A percentile compares a stretch with the other conserved stretches of the same genome.
Evolutionary conservation across 2,329 filamentous ascomycete species (phyloP).

Genomic region (Cladosporium sphaerospermum): DNA sequence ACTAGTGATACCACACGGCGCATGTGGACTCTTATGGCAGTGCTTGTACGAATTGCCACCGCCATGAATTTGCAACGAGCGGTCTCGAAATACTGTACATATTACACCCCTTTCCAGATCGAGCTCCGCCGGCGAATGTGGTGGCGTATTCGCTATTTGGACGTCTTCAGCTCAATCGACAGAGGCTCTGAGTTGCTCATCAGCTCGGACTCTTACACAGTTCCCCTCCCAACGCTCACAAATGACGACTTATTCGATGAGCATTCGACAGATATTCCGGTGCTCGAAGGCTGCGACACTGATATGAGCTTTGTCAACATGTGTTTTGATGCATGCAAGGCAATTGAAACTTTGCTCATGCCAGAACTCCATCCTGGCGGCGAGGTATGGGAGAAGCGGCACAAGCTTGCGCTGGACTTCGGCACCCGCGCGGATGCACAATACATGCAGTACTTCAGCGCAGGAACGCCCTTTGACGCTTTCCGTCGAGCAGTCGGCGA

Average conservation of each 20-base stretch:
- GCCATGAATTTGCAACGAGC: slow-evolving; percentile 28
- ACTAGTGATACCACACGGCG: slow-evolving; percentile 22
- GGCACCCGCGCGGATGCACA: slow-evolving; percentile 18
- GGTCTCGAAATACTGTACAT: slow-evolving; percentile 11
- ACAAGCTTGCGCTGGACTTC: slow-evolving; percentile 24
- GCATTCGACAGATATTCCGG: slow-evolving; percentile 16
- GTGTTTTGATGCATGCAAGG: slow-evolving; percentile 5
- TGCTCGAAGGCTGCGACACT: slow-evolving; percentile 21
- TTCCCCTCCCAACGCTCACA: slow-evolving; percentile 23
- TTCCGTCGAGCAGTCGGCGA: slow-evolving; percentile 19
- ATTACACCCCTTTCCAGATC: slow-evolving; percentile 20
- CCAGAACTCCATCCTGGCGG: slow-evolving; percentile 7
- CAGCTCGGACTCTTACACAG: slow-evolving; percentile 18
- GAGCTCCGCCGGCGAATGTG: slow-evolving; percentile 30
- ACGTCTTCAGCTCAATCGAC: slow-evolving; percentile 26
- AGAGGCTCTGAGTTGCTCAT: slow-evolving; percentile 27
- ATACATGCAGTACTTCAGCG: slow-evolving; percentile 24
- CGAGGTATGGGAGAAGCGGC: slow-evolving; percentile 25
- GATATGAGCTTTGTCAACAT: slow-evolving; percentile 26
- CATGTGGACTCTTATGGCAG: slow-evolving; percentile 27
- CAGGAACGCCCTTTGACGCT: slow-evolving; percentile 17
- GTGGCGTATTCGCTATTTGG: slow-evolving; percentile 27
- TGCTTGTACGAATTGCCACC: slow-evolving; percentile 29
- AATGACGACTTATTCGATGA: slow-evolving; percentile 29
- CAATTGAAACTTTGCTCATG: slow-evolving; percentile 3